Conservation (phyloP, 345 rosid genomes). For the Carallia pectinifolia region DNA sequence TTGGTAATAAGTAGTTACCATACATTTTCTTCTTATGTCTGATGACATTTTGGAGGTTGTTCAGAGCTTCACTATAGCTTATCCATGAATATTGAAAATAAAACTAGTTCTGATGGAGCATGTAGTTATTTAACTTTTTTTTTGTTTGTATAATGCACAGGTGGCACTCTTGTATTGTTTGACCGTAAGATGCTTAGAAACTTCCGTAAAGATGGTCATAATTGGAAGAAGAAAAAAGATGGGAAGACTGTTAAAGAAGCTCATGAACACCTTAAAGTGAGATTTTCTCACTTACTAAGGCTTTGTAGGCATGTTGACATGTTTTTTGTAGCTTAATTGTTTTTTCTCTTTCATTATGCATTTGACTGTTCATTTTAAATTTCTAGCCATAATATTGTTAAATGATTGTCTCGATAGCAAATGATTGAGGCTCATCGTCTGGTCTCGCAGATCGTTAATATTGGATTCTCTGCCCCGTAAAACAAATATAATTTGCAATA, state of each 20-base stretch:
- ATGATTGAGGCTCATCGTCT: no score
- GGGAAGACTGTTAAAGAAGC: slow-evolving; percentile 99
- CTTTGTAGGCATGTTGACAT: slow-evolving; percentile 2
- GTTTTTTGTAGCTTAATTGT: no score
- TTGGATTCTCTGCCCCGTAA: no score
- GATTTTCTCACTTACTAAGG: slow-evolving; percentile 20
- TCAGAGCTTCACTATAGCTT: background rate
- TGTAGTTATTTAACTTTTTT: background rate
- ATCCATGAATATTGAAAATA: background rate
- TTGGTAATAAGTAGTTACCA: background rate
- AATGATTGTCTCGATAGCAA: no score
- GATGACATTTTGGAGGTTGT: background rate
- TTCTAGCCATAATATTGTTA: no score
- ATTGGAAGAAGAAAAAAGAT: slow-evolving; percentile 98
- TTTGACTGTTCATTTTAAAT: background rate
- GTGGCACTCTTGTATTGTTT: slow-evolving; percentile 73
- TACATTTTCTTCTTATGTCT: background rate
- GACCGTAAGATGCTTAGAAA: slow-evolving; percentile 97
- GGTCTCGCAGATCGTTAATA: no score
- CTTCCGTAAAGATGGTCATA: slow-evolving; percentile 97
- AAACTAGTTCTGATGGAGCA: background rate
- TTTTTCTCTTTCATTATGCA: background rate
- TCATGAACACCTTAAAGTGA: slow-evolving; percentile 95
- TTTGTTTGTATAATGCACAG: slow-evolving; percentile 39
- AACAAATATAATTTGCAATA: background rate